phyloP scores from a whole-genome alignment of 1,284 basidiomycete genomes.

The Athelia sp. region DNA sequence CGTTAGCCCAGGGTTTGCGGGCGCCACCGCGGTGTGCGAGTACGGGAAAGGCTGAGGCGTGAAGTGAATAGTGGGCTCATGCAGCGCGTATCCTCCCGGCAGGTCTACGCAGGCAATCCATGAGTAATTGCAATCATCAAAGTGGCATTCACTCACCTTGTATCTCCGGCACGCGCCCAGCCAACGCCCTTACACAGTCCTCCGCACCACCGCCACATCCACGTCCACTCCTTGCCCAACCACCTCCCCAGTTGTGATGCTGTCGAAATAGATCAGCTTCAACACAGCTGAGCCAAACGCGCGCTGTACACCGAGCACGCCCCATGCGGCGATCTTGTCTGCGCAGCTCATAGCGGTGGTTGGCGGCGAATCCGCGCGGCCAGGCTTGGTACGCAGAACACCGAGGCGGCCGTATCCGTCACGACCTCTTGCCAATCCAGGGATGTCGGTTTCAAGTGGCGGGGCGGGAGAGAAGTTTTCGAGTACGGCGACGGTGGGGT shows the following conservation, averaged over 20 bases:
- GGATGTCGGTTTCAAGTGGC: slow-evolving; percentile 20
- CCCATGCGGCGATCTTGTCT: slow-evolving; percentile 88
- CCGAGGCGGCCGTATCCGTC: slow-evolving; percentile 72
- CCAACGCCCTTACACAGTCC: slow-evolving; percentile 63
- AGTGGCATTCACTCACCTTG: slow-evolving; percentile 24
- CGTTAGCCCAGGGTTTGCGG: slow-evolving; percentile 12
- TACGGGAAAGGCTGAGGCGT: slow-evolving; percentile 55
- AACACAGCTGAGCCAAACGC: slow-evolving; percentile 59
- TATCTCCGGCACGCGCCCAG: slow-evolving; percentile 36
- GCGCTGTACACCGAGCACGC: slow-evolving; percentile 80
- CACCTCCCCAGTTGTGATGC: slow-evolving; percentile 72
- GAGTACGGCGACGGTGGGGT: slow-evolving; percentile 60
- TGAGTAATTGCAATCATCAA: background rate
- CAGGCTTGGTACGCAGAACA: slow-evolving; percentile 86
- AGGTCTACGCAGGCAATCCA: slow-evolving; percentile 25
- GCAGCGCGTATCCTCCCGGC: slow-evolving; percentile 39
- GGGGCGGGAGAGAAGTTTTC: slow-evolving; percentile 39
- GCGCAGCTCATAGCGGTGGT: slow-evolving; percentile 85
- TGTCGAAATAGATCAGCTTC: slow-evolving; percentile 58
- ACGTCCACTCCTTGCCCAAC: slow-evolving; percentile 31
- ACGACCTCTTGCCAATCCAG: slow-evolving; percentile 60
- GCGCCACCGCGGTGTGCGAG: slow-evolving; percentile 40
- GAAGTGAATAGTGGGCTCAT: slow-evolving; percentile 50
- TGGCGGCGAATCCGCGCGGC: slow-evolving; percentile 77
- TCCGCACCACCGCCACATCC: slow-evolving; percentile 29